Percentiles rank a stretch among this genome's conserved stretches.
Conservation (phyloP, 2,329 filamentous ascomycete genomes). For the Purpureocillium takamizusanense region DNA sequence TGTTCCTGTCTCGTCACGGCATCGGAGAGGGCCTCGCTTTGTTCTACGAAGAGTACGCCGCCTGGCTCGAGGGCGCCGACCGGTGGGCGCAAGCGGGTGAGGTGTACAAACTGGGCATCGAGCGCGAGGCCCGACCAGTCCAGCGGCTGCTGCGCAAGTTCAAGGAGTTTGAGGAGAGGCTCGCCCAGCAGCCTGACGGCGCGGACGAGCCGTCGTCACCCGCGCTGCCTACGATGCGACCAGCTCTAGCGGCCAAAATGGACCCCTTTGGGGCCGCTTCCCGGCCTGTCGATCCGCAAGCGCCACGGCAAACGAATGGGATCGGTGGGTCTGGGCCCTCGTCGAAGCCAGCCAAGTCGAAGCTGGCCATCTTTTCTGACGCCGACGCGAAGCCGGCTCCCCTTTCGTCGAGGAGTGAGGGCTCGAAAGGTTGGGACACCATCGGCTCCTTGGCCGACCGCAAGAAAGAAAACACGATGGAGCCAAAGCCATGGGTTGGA, state of each 20-base stretch:
- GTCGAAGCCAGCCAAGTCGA: conserved; percentile 63
- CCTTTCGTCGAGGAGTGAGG: conserved; percentile 40
- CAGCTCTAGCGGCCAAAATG: conserved; percentile 75
- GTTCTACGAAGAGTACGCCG: conserved; percentile 95
- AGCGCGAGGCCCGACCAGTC: conserved; percentile 74
- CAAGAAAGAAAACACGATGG: conserved; percentile 87
- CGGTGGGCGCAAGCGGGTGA: conserved; percentile 90
- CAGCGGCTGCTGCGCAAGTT: conserved; percentile 82
- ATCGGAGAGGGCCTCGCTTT: conserved; percentile 83
- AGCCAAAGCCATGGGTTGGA: conserved; percentile 83
- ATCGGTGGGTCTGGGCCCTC: conserved; percentile 30
- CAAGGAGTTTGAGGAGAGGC: conserved; percentile 78
- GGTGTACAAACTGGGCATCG: conserved; percentile 82
- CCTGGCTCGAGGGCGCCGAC: conserved; percentile 77
- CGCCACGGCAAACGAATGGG: conserved; percentile 40
- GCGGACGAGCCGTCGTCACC: conserved; percentile 70
- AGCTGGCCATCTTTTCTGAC: conserved; percentile 89
- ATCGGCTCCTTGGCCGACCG: conserved; percentile 81
- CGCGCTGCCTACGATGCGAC: conserved; percentile 72
- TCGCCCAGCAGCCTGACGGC: conserved; percentile 54
- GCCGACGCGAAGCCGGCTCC: conserved; percentile 50
- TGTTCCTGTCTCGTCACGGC: conserved; percentile 79
- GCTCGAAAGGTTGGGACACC: conserved; percentile 76
- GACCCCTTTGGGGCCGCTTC: conserved; percentile 65
- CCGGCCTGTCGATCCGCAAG: conserved; percentile 56